A percentile compares a stretch with the other conserved stretches of the same genome.
Evolutionary conservation across 2,329 filamentous ascomycete genomes (phyloP).

Genomic region (Penicillium sp.): DNA sequence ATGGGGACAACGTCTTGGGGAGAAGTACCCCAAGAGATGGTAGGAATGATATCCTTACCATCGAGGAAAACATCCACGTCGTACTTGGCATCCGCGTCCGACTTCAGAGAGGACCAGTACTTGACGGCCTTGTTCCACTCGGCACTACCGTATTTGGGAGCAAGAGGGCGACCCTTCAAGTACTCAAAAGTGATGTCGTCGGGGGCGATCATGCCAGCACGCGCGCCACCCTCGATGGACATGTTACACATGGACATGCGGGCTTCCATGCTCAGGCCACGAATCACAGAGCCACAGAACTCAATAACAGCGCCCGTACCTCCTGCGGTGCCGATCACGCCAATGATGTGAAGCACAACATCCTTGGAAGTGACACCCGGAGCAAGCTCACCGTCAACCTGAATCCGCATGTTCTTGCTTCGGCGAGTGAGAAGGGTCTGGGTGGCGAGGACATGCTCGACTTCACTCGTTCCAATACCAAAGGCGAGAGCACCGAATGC

Average conservation of each 20-base stretch:
- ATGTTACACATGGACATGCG: constrained; percentile 99
- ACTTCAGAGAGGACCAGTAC: constrained; percentile 83
- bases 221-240: constrained; percentile 92
- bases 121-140: constrained; percentile 84
- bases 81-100: constrained; percentile 82
- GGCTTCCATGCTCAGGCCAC: constrained; percentile 85
- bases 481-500: constrained; percentile 93
- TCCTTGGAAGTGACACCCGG: constrained; percentile 96
- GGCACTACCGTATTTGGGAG: constrained; percentile 73
- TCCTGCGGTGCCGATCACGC: constrained; percentile 87
- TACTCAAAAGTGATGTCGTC: constrained; percentile 94
- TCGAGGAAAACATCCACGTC: constrained; percentile 87
- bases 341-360: constrained; percentile 86
- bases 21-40: constrained; percentile 93
- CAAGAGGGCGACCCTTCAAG: constrained; percentile 82
- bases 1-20: constrained; percentile 96
- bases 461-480: constrained; percentile 95
- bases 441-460: constrained; percentile 95
- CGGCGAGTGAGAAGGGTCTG: constrained; percentile 91
- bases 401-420: constrained; percentile 98
- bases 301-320: constrained; percentile 94
- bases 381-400: constrained; percentile 83
- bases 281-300: constrained; percentile 92
- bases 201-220: constrained; percentile 94
- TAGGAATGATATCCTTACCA: constrained; percentile 86